Base-by-base conservation (phyloP, 768 basidiomycete genomes). In the Phlegmacium glaucopus region DNA sequence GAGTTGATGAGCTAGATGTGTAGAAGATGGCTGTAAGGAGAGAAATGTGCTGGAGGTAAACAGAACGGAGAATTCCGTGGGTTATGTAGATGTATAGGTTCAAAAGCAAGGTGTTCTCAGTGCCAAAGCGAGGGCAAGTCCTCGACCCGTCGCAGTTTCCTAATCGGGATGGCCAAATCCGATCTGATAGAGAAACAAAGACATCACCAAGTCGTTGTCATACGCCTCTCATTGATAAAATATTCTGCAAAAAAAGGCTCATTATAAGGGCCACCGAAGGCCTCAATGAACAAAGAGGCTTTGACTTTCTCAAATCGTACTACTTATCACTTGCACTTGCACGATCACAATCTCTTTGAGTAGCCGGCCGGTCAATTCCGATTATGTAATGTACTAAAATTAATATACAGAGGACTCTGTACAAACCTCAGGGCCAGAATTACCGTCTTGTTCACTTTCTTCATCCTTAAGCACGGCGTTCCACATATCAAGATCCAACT, bases 401-500 rank as follows among this genome's bases (percentile, higher is more conserved):
- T 13, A n/a, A n/a, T n/a, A n/a, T n/a, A n/a, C n/a, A n/a, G n/a
- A n/a, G n/a, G n/a, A n/a, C 43, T 13, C 37, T 25, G 44, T 36
- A 9, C 32, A 15, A 18, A 18, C 28, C 17, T 27, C 34, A 16
- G n/a, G 25, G 27, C 30, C n/a, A n/a, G n/a, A n/a, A n/a, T n/a
- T n/a, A n/a, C 15, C n/a, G 22, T 18, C 30, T 17, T 37, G 4
- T 38, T 9, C 45, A 16, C 45, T 25, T 26, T 56, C 54, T 44
- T 53, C 59, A 49, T 61, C 65, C 32, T 56, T 50, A n/a, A 62
- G 29, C 27, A 63, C 57, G 9, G 41, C 44, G 50, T 62, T 70
- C 77, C 79, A 83, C 30, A 74, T 42, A 16, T 57, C 54, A 46
- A 80, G 58, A 51, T 76, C 73, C 53, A 85, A 62, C 51, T 79